Conservation (phyloP, 75 land plant genomes). For the Pinus albicaulis region DNA sequence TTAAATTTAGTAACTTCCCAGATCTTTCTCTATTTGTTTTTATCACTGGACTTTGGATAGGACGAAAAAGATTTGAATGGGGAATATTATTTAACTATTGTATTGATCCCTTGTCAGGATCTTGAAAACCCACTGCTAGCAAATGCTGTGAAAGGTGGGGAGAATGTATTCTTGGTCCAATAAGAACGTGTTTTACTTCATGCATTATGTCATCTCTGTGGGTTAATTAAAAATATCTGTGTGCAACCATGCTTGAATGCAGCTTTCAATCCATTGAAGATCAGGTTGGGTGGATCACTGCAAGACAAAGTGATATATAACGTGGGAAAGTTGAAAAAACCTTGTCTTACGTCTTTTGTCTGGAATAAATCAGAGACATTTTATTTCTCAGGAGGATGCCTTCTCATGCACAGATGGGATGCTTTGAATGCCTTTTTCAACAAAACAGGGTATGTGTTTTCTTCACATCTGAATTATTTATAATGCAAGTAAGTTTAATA, state of each 20-base stretch:
- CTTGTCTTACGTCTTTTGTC: conserved; percentile 58
- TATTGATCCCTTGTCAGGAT: conserved; percentile 27
- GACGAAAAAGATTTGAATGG: no score
- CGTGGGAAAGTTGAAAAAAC: conserved; percentile 25
- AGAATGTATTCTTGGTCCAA: neutral
- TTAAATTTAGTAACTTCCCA: conserved; percentile 65
- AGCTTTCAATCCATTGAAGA: conserved; percentile 72
- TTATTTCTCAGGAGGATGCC: conserved; percentile 79
- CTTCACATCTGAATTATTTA: neutral
- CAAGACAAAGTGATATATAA: conserved; percentile 87
- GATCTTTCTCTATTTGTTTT: neutral
- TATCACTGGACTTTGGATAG: neutral
- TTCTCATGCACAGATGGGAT: conserved; percentile 84
- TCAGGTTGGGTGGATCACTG: conserved; percentile 87
- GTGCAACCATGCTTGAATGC: neutral
- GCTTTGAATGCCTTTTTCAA: conserved; percentile 65
- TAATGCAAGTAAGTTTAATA: neutral
- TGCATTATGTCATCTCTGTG: neutral
- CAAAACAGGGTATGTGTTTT: conserved; percentile 43
- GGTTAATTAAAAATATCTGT: neutral
- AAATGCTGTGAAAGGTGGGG: conserved; percentile 69
- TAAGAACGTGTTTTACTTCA: neutral
- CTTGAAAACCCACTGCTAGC: conserved; percentile 37
- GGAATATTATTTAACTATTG: no score
- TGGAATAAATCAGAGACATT: conserved; percentile 58